Conservation (phyloP, 2,329 filamentous ascomycete genomes). For the Fusarium sp. region DNA sequence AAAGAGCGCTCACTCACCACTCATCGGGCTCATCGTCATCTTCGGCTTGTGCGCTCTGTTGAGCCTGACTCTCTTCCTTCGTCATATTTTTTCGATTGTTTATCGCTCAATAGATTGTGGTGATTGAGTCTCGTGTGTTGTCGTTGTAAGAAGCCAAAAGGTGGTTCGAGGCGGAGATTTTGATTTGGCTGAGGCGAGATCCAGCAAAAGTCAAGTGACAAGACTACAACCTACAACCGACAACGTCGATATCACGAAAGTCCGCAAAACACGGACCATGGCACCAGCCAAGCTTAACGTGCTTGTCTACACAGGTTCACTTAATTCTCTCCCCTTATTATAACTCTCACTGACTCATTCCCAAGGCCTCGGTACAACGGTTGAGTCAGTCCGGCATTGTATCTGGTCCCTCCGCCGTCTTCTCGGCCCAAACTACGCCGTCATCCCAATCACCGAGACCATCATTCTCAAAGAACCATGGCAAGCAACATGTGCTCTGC, state of each 20-base stretch:
- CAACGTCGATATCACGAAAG: background rate
- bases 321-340: background rate
- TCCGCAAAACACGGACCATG: slow-evolving; percentile 58
- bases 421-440: slow-evolving; percentile 90
- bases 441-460: slow-evolving; percentile 83
- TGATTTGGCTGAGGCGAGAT: slow-evolving; percentile 33
- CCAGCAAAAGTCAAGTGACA: slow-evolving; percentile 42
- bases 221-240: background rate
- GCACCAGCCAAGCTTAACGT: slow-evolving; percentile 82
- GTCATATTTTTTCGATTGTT: slow-evolving; percentile 52
- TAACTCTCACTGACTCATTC: slow-evolving; percentile 7
- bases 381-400: slow-evolving; percentile 90
- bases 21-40: slow-evolving; percentile 88
- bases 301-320: slow-evolving; percentile 86
- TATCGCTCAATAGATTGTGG: slow-evolving; percentile 40
- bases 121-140: background rate
- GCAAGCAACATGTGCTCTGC: slow-evolving; percentile 84
- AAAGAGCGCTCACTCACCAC: slow-evolving; percentile 70
- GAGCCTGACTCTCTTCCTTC: slow-evolving; percentile 61
- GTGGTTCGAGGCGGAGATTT: slow-evolving; percentile 40
- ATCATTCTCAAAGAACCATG: slow-evolving; percentile 92
- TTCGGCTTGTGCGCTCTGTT: slow-evolving; percentile 50
- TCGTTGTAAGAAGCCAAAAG: slow-evolving; percentile 23
- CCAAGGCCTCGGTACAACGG: slow-evolving; percentile 83
- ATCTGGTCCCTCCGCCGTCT: slow-evolving; percentile 87